Evolutionary conservation across 202 grass and related monocot genomes (phyloP).

Genomic region (Dendrocalamus latiflorus): DNA sequence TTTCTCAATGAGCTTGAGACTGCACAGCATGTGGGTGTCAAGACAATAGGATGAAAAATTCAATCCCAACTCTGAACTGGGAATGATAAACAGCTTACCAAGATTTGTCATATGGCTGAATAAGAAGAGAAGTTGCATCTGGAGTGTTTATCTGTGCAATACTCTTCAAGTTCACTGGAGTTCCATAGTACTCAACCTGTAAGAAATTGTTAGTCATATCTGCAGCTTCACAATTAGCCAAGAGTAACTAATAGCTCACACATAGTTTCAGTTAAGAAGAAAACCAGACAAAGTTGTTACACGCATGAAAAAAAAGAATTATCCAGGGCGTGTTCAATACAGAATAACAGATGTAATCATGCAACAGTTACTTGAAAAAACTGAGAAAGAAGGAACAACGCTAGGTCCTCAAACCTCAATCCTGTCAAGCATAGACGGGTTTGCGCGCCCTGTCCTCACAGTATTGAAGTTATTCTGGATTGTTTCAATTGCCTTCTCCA

Average conservation of each 20-base stretch:
- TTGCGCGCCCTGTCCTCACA: constrained; percentile 92
- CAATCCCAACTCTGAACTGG: constrained; percentile 3
- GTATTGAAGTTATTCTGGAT: constrained; percentile 78
- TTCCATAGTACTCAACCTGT: constrained; percentile 93
- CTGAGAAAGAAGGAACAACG: neutral
- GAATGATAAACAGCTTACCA: constrained; percentile 43
- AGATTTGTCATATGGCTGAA: constrained; percentile 96
- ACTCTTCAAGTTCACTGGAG: constrained; percentile 85
- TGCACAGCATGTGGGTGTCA: constrained; percentile 28
- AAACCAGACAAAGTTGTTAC: neutral
- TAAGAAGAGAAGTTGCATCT: constrained; percentile 88
- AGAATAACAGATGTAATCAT: neutral
- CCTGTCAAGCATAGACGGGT: constrained; percentile 89
- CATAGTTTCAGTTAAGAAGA: neutral
- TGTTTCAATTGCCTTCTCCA: constrained; percentile 87
- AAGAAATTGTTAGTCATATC: neutral
- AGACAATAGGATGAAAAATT: neutral
- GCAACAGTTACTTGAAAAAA: constrained; percentile 10
- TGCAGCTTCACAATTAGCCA: neutral
- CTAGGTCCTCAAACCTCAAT: constrained; percentile 62
- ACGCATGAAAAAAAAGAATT: neutral
- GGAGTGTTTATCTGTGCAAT: constrained; percentile 93
- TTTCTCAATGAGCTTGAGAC: constrained; percentile 95
- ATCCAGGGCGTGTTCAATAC: neutral
- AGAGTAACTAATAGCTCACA: neutral